Evolutionary conservation across 805 yeast species (phyloP), one percentile per base, ranked within the genome.

Genomic region (Ogataea salicorniae): DNA sequence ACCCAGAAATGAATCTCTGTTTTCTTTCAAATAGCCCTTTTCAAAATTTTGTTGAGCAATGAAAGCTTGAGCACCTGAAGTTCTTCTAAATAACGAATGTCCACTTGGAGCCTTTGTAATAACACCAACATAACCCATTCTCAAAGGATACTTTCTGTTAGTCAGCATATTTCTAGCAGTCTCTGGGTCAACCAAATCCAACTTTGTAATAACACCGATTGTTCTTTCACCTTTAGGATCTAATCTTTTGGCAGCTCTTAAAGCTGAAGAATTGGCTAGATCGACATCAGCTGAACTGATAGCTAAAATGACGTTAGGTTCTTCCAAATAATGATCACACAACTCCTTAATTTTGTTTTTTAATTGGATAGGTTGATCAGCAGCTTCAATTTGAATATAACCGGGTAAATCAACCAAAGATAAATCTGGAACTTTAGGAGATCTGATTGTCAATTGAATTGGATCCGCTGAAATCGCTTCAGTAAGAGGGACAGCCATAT

Each of bases 121-220:
- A n/a, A 95, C 98, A 48, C 99, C 99, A 18, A 94, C 98, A 63
- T 94, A 94, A 0, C 99, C 99, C 96, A 94, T 87, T 58, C 78
- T 82, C 51, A 94, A 71, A 0, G 99, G 98, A 60, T 95, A 95
- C 59, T 83, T 87, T 53, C 76, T 81, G 66, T 92, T 92, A 29
- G 77, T 75, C 50, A 94, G 70, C 18, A 87, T 78, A 7, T 70
- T 73, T 42, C 79, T 76, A 0, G 96, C 99, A 15, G 73, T 66
- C 40, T 75, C 76, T 0, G 97, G 85, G 22, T 83, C 86, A 2
- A 95, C 96, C 45, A 94, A 74, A 67, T 94, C 99, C 64, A 95
- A 67, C 63, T 94, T 94, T 4, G 99, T 94, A 45, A 94, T 81
- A 8, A 94, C 98, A 45, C 99, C 99, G 51, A 94, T 85, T 0